Evolutionary conservation across 2,329 filamentous ascomycete species (phyloP).

Genomic region (Macroventuria anomochaeta): DNA sequence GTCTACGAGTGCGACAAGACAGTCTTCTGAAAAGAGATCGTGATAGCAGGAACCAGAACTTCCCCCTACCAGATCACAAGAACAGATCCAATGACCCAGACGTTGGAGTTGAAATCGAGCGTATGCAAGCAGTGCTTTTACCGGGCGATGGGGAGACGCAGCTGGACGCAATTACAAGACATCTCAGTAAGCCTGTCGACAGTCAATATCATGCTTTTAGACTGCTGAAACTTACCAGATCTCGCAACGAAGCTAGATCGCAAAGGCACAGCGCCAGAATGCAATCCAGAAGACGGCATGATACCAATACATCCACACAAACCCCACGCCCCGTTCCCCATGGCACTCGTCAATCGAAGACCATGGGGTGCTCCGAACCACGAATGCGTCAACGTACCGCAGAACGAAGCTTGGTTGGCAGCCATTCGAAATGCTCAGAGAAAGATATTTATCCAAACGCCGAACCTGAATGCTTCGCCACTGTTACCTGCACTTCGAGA

Average conservation of each 20-base stretch:
- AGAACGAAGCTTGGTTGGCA: conserved; percentile 78
- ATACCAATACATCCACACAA: conserved; percentile 68
- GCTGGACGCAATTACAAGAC: conserved; percentile 66
- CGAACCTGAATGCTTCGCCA: conserved; percentile 75
- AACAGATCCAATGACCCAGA: conserved; percentile 59
- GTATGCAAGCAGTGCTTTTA: conserved; percentile 65
- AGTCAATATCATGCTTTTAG: too few species aligned
- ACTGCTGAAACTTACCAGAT: background rate
- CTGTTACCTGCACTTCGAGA: conserved; percentile 68
- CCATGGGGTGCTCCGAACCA: conserved; percentile 71
- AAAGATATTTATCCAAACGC: conserved; percentile 78
- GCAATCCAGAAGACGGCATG: conserved; percentile 62
- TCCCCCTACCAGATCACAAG: background rate
- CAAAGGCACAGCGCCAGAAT: conserved; percentile 61
- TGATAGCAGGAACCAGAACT: background rate
- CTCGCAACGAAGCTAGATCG: conserved; percentile 58
- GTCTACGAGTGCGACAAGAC: background rate
- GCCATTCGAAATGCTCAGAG: conserved; percentile 68
- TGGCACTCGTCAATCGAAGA: conserved; percentile 73
- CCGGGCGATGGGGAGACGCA: conserved; percentile 59
- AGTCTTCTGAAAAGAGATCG: background rate
- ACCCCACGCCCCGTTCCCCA: conserved; percentile 65
- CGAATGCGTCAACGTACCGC: conserved; percentile 67
- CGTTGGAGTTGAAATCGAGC: conserved; percentile 65
- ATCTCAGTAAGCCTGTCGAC: conserved; percentile 61